Evolutionary conservation across 768 basidiomycete species (phyloP).

Genomic region (Trametes meyenii): DNA sequence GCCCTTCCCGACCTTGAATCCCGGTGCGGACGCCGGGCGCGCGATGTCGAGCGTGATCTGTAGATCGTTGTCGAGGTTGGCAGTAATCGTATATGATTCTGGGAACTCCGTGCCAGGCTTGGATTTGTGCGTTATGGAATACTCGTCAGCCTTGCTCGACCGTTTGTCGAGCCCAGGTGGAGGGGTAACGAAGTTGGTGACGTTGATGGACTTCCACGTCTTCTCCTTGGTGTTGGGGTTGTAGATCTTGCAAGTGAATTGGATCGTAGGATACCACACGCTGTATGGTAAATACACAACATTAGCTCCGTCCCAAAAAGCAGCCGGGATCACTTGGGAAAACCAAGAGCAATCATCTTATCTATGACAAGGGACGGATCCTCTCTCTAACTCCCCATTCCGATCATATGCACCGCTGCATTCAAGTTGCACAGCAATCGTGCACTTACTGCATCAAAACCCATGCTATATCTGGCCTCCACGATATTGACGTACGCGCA

Average conservation of each 20-base stretch:
- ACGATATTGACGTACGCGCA: too few relatives aligned
- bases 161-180: conserved; percentile 83
- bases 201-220: conserved; percentile 87
- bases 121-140: conserved; percentile 70
- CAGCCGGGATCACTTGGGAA: too few relatives aligned
- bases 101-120: conserved; percentile 58
- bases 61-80: conserved; percentile 76
- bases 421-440: too few relatives aligned
- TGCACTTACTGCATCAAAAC: too few relatives aligned
- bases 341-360: too few relatives aligned
- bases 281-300: conserved; percentile 42
- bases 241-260: conserved; percentile 89
- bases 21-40: conserved; percentile 71
- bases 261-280: conserved; percentile 91
- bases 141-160: conserved; percentile 85
- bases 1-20: conserved; percentile 91
- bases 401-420: too few relatives aligned
- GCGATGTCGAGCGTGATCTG: conserved; percentile 77
- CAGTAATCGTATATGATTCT: conserved; percentile 80
- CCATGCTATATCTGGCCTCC: too few relatives aligned
- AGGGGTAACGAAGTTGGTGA: conserved; percentile 75
- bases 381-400: too few relatives aligned
- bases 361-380: too few relatives aligned
- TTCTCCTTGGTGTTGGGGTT: conserved; percentile 74
- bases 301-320: not conserved